Conservation (phyloP, 106 monocot genomes). For the Dendrobium nobile region DNA sequence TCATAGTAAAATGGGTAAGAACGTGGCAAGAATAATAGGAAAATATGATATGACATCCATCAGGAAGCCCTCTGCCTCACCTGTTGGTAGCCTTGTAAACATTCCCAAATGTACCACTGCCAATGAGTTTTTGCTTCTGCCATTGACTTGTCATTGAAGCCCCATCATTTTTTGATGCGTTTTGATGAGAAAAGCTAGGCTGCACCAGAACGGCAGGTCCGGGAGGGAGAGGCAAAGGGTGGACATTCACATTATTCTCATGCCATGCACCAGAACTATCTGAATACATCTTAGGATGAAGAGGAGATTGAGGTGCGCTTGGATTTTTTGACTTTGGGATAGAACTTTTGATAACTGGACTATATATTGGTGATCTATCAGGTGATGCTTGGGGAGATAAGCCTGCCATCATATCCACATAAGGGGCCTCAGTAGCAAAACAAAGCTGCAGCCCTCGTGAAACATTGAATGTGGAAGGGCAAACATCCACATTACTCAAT, state of each 20-base stretch:
- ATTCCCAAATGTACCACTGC: constrained; percentile 92
- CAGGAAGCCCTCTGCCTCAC: constrained; percentile 17
- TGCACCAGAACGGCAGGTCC: constrained; percentile 29
- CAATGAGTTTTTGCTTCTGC: constrained; percentile 84
- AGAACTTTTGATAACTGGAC: constrained; percentile 51
- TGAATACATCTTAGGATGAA: constrained; percentile 51
- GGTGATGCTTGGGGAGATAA: constrained; percentile 27
- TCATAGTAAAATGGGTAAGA: not conserved
- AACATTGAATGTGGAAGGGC: constrained; percentile 17
- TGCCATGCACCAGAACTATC: constrained; percentile 35
- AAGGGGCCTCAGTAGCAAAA: constrained; percentile 36
- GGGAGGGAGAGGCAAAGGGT: constrained; percentile 88
- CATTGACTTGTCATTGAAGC: constrained; percentile 59
- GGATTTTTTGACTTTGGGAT: constrained; percentile 55
- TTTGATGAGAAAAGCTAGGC: constrained; percentile 29
- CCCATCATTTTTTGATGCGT: constrained; percentile 31
- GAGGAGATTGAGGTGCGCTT: constrained; percentile 80
- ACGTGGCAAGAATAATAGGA: not conserved
- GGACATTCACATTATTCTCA: constrained; percentile 48
- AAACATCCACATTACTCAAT: constrained; percentile 42
- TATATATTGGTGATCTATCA: constrained; percentile 44
- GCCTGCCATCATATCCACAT: constrained; percentile 20
- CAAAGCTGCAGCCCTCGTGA: constrained; percentile 30
- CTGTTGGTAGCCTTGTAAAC: constrained; percentile 85
- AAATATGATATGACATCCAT: not conserved